Percentiles rank a stretch among this genome's conserved stretches.
phyloP scores from a whole-genome alignment of 176 grass and related monocot genomes.

The Oryza nivara region DNA sequence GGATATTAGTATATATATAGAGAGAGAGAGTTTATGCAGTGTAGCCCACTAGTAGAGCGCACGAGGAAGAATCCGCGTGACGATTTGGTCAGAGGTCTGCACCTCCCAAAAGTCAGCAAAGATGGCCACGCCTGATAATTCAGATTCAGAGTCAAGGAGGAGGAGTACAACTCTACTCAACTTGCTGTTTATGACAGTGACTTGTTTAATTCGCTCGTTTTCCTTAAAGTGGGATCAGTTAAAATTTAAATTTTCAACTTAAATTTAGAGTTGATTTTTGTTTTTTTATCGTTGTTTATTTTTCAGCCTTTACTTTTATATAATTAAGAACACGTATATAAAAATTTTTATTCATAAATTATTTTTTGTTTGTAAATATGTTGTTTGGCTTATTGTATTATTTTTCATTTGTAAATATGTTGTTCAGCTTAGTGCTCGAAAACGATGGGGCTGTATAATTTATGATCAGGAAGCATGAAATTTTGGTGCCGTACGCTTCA shows the following conservation, averaged over 20 bases:
- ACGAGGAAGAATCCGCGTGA: neutral
- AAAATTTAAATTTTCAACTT: too few species aligned
- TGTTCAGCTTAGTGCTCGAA: too few species aligned
- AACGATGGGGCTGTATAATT: neutral
- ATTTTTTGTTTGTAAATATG: too few species aligned
- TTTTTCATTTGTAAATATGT: too few species aligned
- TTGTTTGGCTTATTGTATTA: too few species aligned
- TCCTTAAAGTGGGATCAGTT: neutral
- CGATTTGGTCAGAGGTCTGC: neutral
- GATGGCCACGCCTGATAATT: neutral
- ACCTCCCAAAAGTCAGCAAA: conserved; percentile 15
- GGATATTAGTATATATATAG: too few species aligned
- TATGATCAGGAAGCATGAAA: neutral
- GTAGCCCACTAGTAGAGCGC: neutral
- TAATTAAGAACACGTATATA: too few species aligned
- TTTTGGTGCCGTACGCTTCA: neutral
- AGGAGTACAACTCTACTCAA: neutral
- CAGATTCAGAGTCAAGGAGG: conserved; percentile 14
- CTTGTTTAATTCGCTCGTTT: neutral
- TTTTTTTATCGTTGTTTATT: too few species aligned
- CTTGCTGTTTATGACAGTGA: conserved; percentile 1
- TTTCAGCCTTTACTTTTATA: too few species aligned
- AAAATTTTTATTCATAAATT: too few species aligned
- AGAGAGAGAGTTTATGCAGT: neutral
- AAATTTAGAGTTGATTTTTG: too few species aligned